A percentile compares a stretch with the other conserved stretches of the same genome.
Conservation (phyloP, 495 filamentous ascomycete genomes). For the Podospora anserina region DNA sequence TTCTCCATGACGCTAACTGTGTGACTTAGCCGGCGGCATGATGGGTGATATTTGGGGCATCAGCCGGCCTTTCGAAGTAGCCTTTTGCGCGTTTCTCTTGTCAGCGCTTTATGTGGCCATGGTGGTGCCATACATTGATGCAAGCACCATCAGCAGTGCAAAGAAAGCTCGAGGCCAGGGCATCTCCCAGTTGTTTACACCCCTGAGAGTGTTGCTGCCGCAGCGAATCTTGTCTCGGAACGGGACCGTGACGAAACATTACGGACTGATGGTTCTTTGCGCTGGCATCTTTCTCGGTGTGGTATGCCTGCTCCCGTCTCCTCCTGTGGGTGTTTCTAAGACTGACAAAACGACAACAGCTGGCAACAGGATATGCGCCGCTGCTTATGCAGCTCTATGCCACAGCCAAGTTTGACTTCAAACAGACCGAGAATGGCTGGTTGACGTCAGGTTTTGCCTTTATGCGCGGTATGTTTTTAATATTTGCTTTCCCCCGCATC, state of each 20-base stretch:
- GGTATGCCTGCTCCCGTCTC: conserved; percentile 20
- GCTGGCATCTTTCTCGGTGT: conserved; percentile 55
- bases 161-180: conserved; percentile 35
- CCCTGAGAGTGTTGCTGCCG: conserved; percentile 40
- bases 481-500: conserved; percentile 54
- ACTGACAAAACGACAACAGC: conserved; percentile 20
- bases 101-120: conserved; percentile 38
- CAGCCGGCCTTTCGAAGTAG: conserved; percentile 51
- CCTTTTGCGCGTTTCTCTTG: conserved; percentile 45
- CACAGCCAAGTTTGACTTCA: conserved; percentile 53
- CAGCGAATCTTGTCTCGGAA: conserved; percentile 14
- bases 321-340: not conserved
- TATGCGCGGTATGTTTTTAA: conserved; percentile 52
- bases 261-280: conserved; percentile 52
- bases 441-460: conserved; percentile 52
- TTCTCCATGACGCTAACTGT: not conserved
- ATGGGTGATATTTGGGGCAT: conserved; percentile 52
- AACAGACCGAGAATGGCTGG: conserved; percentile 51
- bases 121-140: conserved; percentile 42
- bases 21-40: conserved; percentile 45
- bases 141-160: conserved; percentile 30
- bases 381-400: conserved; percentile 53
- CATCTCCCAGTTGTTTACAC: conserved; percentile 49
- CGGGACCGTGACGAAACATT: conserved; percentile 45
- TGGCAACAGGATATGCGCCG: conserved; percentile 55